A percentile compares a stretch with the other conserved stretches of the same genome.
Evolutionary conservation across 108 stramenopile species (phyloP).

Genomic region (Stephanodiscus triporus): DNA sequence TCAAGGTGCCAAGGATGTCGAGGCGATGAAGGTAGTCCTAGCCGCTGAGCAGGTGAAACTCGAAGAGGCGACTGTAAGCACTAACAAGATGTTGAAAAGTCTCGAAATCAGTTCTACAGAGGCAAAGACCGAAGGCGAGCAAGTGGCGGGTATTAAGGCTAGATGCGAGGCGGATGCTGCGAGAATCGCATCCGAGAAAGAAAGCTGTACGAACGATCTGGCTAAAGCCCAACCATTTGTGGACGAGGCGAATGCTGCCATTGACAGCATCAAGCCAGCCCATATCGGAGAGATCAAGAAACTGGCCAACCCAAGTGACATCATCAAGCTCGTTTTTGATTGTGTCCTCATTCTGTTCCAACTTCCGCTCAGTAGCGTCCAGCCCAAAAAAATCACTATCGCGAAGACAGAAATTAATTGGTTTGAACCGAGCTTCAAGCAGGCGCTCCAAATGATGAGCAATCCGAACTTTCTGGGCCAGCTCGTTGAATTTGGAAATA

Average conservation of each 20-base stretch:
- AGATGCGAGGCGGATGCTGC: slow-evolving; percentile 83
- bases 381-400: slow-evolving; percentile 70
- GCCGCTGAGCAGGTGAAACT: slow-evolving; percentile 87
- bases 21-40: slow-evolving; percentile 84
- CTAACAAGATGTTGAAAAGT: slow-evolving; percentile 83
- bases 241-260: slow-evolving; percentile 87
- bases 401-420: slow-evolving; percentile 81
- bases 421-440: slow-evolving; percentile 87
- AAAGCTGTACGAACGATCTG: slow-evolving; percentile 75
- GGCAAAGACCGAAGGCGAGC: slow-evolving; percentile 84
- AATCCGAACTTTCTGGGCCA: slow-evolving; percentile 77
- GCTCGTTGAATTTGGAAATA: slow-evolving; percentile 78
- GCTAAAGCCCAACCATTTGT: slow-evolving; percentile 92
- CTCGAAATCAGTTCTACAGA: slow-evolving; percentile 83
- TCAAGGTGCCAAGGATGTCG: slow-evolving; percentile 89
- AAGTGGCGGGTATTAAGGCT: slow-evolving; percentile 78
- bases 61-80: slow-evolving; percentile 80
- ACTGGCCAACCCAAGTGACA: slow-evolving; percentile 83
- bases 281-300: slow-evolving; percentile 91
- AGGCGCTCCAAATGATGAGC: slow-evolving; percentile 77
- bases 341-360: slow-evolving; percentile 89
- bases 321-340: slow-evolving; percentile 92
- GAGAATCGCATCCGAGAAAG: slow-evolving; percentile 83
- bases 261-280: slow-evolving; percentile 84
- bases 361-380: slow-evolving; percentile 53